Conservation (phyloP, 1,139 yeast genomes). For the Hemisphaericaspora lyxosophila region DNA sequence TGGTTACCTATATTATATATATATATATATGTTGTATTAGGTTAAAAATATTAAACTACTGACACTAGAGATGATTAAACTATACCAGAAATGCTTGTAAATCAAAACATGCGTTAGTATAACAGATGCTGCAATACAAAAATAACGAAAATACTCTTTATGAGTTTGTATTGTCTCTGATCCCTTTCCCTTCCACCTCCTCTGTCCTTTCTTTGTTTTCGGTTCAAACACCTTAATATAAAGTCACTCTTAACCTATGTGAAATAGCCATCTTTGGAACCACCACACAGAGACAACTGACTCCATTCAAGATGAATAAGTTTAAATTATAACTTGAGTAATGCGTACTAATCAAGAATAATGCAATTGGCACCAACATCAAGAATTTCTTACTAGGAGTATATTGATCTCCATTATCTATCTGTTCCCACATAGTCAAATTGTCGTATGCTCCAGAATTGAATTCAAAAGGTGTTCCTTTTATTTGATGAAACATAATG, state of each 20-base stretch:
- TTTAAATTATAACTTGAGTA: constrained; percentile 82
- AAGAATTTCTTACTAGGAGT: constrained; percentile 95
- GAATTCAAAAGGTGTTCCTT: constrained; percentile 96
- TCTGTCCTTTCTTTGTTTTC: background rate
- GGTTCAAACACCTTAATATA: constrained; percentile 23
- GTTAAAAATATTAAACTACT: no score
- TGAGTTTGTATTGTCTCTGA: background rate
- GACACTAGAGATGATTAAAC: no score
- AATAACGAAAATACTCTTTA: no score
- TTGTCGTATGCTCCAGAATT: constrained; percentile 96
- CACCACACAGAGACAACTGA: constrained; percentile 77
- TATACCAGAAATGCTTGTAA: no score
- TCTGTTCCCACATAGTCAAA: constrained; percentile 98
- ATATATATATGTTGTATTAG: no score
- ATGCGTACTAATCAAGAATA: constrained; percentile 86
- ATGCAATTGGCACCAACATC: constrained; percentile 83
- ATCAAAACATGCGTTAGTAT: no score
- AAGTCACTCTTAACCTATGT: constrained; percentile 73
- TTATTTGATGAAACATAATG: constrained; percentile 93
- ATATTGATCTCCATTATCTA: constrained; percentile 94
- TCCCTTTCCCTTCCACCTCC: background rate
- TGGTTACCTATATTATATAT: no score
- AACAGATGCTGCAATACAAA: no score
- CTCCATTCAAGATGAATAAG: constrained; percentile 75
- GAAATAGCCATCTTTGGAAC: constrained; percentile 86